Base-by-base conservation (phyloP, 805 yeast species). In the Saccharomyces eubayanus region DNA sequence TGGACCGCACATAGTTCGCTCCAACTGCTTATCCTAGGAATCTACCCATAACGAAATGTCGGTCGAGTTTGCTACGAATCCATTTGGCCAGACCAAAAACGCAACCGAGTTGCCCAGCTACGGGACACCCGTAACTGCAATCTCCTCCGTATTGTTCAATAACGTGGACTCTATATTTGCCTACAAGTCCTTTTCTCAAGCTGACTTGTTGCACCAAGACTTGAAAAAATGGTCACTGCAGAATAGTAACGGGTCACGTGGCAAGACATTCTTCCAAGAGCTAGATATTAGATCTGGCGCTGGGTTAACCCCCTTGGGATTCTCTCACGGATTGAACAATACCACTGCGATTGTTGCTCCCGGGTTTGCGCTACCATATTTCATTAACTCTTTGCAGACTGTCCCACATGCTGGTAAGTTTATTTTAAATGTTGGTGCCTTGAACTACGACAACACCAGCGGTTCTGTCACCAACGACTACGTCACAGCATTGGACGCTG, bases 281-380 rank as follows among this genome's bases (percentile, higher is more conserved):
- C 69, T 85, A 54, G 89, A 90, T 64, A 80, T 88, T 53, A 82
- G 96, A 67, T 74, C 85, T 2, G 97, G 97, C 62, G 94, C 96
- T 31, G 88, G 92, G 48, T 78, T 82, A 57, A 80, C 87, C 28
- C 77, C 92, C 48, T 73, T 87, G 50, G 97, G 97, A 41, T 91
- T 84, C 71, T 69, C 81, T 52, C 47, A 40, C 8, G 45, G 47
- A 10, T 16, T n/a, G 43, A 48, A 52, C 0, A 16, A 27, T 8
- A 55, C 63, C 28, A 56, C 61, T 28, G 67, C 63, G 30, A 63
- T 70, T 51, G 66, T 91, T 41, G 77, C 84, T 48, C 84, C 91
- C 46, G 80, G 89, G 30, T 80, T 81, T 57, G 83, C 89, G 29
- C 75, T 90, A 66, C 74, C 79, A 21, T 82, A 77, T 64, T 84